phyloP scores from a whole-genome alignment of 352 stramenopile species.

The Paralagenidium karlingii region DNA sequence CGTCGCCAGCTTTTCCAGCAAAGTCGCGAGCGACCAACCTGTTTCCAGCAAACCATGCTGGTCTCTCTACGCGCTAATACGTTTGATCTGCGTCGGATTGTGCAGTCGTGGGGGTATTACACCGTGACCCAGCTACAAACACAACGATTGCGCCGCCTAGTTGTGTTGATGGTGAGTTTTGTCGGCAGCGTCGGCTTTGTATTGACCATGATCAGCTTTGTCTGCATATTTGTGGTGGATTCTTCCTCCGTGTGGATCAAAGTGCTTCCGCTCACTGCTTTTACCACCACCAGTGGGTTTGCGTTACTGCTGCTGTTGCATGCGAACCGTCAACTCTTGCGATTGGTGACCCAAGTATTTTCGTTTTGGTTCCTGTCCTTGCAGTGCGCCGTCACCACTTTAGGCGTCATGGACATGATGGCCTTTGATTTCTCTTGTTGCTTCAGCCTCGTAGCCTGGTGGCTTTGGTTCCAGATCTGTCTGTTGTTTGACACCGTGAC shows the following conservation, averaged over 20 bases:
- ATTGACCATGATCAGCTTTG: not conserved
- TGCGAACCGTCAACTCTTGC: slow-evolving; percentile 5
- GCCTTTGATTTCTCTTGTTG: too few relatives aligned
- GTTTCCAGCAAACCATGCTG: slow-evolving; percentile 7
- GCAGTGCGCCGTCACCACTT: too few relatives aligned
- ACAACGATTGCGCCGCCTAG: too few relatives aligned
- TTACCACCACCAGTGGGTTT: slow-evolving; percentile 3
- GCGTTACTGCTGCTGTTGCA: not conserved
- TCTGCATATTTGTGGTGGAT: not conserved
- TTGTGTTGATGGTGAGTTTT: slow-evolving; percentile 1
- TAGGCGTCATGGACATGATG: too few relatives aligned
- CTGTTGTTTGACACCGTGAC: slow-evolving; percentile 32
- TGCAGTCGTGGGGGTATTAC: too few relatives aligned
- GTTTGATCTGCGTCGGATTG: slow-evolving; percentile 3
- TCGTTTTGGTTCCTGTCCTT: slow-evolving; percentile 9
- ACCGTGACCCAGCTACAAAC: too few relatives aligned
- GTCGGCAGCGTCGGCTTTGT: slow-evolving; percentile 6
- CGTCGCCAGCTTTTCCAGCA: too few relatives aligned
- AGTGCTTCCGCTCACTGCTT: not conserved
- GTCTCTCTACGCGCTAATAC: slow-evolving; percentile 9
- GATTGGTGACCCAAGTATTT: slow-evolving; percentile 6
- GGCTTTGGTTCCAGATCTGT: slow-evolving; percentile 33
- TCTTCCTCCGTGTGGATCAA: not conserved
- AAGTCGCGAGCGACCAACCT: not conserved
- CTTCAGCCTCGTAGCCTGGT: too few relatives aligned